Evolutionary conservation across 2,329 filamentous ascomycete genomes (phyloP), one percentile per base, ranked within the genome.

Genomic region (Trichoderma sp.): DNA sequence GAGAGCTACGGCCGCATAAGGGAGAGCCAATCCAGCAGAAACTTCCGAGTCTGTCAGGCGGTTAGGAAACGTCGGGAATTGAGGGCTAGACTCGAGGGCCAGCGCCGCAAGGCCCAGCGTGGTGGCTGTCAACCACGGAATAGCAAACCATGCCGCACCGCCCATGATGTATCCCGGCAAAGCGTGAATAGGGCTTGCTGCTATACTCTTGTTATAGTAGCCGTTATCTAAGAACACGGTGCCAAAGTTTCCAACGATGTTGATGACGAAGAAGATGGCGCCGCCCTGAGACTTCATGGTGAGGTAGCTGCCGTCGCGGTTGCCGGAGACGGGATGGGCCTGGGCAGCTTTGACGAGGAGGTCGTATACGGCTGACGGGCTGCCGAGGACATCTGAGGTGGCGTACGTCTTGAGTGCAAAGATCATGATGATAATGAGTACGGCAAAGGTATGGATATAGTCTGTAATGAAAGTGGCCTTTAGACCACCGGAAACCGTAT

Each of bases 201-300:
- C 92, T 73, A 97, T 97, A 17, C 93, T 93, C 79, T 97, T 97
- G 84, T 97, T 95, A 80, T 93, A 97, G 81, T 96, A 97, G 17
- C 91, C 90, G 71, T 94, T 94, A 75, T 96, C 93, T 53, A 93
- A 84, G 81, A 96, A 96, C 4, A 96, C 92, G 1, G 91, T 93
- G 68, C 86, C 90, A 69, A 94, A 95, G 79, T 94, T 94, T 48
- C 92, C 92, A 39, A 94, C 90, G 8, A 82, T 90, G 79, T 96
- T 96, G 80, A 96, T 96, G 42, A 96, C 89, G 78, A 97, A 97
- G 83, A 97, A 97, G 69, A 95, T 92, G 48, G 87, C 92, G 5
- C 93, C 93, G 73, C 94, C 89, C 4, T 72, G 72, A 1, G 77
- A 78, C 15, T 86, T 83, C 93, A 97, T 96, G 0, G 93, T 97